Evolutionary conservation across 2,329 filamentous ascomycete genomes (phyloP).

Genomic region (Kalmusia sp.): DNA sequence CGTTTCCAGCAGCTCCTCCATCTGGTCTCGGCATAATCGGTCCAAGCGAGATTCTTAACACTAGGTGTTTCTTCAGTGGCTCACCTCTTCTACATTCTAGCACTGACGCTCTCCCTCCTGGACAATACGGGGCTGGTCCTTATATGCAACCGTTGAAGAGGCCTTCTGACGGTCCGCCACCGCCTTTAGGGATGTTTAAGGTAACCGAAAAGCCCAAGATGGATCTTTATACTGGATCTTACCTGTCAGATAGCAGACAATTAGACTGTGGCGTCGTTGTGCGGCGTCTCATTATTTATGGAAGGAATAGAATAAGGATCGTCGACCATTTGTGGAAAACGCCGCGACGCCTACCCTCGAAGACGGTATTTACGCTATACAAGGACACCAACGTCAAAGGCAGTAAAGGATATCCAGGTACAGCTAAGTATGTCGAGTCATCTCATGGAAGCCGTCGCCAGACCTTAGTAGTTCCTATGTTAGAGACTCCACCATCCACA

Average conservation of each 20-base stretch:
- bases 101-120: neutral
- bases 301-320: constrained; percentile 16
- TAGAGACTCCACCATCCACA: constrained; percentile 5
- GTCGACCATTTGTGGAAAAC: constrained; percentile 28
- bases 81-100: neutral
- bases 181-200: constrained; percentile 28
- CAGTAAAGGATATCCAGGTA: neutral
- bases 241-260: neutral
- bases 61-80: neutral
- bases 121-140: neutral
- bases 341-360: constrained; percentile 13
- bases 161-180: constrained; percentile 14
- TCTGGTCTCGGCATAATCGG: neutral
- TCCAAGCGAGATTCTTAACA: neutral
- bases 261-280: constrained; percentile 9
- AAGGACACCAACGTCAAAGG: too few relatives aligned
- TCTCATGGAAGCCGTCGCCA: neutral
- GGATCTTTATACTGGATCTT: neutral
- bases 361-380: neutral
- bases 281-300: constrained; percentile 26
- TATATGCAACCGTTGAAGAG: constrained; percentile 4
- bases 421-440: neutral
- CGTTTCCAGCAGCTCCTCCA: constrained; percentile 2
- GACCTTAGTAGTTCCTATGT: neutral
- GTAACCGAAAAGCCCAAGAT: constrained; percentile 22